Evolutionary conservation across 176 grass and related monocot species (phyloP).

Genomic region (Echinochloa phyllopogon): DNA sequence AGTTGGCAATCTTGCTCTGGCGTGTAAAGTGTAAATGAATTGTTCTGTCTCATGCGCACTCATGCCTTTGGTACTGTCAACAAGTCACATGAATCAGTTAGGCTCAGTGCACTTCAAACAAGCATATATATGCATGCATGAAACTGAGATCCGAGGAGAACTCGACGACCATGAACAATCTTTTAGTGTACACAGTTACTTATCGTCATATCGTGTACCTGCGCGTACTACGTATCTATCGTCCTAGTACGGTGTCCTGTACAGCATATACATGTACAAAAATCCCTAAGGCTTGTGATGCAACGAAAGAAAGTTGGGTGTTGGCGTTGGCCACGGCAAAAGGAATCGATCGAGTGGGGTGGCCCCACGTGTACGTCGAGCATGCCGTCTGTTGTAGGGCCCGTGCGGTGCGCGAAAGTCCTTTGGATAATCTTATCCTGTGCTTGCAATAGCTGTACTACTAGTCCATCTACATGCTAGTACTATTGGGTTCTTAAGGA

Average conservation of each 20-base stretch:
- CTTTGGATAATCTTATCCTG: not conserved
- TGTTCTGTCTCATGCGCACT: not conserved
- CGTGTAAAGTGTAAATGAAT: not conserved
- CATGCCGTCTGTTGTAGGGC: constrained; percentile 16
- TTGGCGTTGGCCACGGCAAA: constrained; percentile 1
- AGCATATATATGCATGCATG: not conserved
- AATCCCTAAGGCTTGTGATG: not conserved
- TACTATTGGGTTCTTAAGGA: not conserved
- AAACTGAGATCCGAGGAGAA: not conserved
- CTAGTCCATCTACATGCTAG: constrained; percentile 9
- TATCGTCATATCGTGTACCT: constrained; percentile 16
- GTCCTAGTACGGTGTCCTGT: not conserved
- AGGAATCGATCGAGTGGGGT: not conserved
- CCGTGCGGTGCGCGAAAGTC: not conserved
- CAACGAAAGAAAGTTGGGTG: not conserved
- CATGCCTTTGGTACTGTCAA: not conserved
- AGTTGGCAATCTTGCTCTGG: too few relatives aligned
- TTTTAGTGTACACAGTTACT: constrained; percentile 9
- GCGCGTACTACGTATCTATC: too few relatives aligned
- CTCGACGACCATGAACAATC: not conserved
- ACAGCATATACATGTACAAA: not conserved
- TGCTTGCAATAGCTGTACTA: not conserved
- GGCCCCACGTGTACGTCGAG: not conserved
- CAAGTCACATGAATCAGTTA: not conserved
- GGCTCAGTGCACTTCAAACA: too few relatives aligned